Evolutionary conservation across 2,329 filamentous ascomycete genomes (phyloP).

Genomic region (Elsinoe australis): DNA sequence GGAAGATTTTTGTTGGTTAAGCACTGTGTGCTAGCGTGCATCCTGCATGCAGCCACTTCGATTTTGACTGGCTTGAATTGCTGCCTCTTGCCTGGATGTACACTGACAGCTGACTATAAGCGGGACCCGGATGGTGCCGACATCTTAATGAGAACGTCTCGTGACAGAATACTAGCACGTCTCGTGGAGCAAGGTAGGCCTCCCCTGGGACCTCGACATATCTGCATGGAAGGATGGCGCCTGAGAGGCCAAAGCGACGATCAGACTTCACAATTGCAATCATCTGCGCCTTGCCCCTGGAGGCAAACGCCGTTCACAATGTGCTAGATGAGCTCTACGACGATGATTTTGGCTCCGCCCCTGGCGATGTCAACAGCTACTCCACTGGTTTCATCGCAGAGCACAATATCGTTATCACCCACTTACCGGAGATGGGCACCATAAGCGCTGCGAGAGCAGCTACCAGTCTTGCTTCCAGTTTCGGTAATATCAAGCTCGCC

Average conservation of each 20-base stretch:
- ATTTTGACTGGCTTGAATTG: too few relatives aligned
- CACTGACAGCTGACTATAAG: too few relatives aligned
- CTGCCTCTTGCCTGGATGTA: too few relatives aligned
- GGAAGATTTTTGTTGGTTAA: too few relatives aligned
- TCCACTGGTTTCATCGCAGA: slow-evolving; percentile 21
- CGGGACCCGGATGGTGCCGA: too few relatives aligned
- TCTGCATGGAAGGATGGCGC: not conserved
- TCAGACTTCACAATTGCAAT: slow-evolving; percentile 21
- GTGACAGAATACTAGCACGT: too few relatives aligned
- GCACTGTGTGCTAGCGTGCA: too few relatives aligned
- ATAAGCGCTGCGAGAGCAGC: slow-evolving; percentile 19
- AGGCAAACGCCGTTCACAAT: slow-evolving; percentile 20
- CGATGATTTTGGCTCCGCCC: not conserved
- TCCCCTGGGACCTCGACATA: too few relatives aligned
- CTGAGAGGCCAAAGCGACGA: not conserved
- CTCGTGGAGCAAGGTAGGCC: too few relatives aligned
- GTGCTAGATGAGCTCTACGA: slow-evolving; percentile 19
- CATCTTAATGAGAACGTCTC: too few relatives aligned
- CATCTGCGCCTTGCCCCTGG: slow-evolving; percentile 21
- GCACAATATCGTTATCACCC: slow-evolving; percentile 22
- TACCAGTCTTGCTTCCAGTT: slow-evolving; percentile 20
- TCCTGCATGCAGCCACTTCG: too few relatives aligned
- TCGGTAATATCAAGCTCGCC: slow-evolving; percentile 20
- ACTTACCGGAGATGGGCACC: slow-evolving; percentile 21
- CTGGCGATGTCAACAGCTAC: slow-evolving; percentile 23